Conservation (phyloP, 2,329 filamentous ascomycete genomes). For the Juglanconis juglandina region DNA sequence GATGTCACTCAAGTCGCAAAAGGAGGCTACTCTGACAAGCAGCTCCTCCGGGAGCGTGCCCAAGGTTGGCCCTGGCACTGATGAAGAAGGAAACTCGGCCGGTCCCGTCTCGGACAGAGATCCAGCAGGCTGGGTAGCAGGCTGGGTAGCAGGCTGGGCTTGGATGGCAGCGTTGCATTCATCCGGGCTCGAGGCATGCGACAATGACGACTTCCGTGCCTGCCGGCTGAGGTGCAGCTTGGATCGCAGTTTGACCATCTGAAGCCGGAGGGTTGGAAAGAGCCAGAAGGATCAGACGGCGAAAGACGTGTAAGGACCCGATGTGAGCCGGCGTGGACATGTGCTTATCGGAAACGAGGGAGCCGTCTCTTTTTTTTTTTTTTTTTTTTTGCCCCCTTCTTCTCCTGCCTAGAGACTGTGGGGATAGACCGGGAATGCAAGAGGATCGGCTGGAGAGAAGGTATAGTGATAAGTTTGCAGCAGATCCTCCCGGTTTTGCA, state of each 20-base stretch:
- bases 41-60: constrained; percentile 15
- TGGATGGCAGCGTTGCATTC: constrained; percentile 13
- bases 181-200: constrained; percentile 8
- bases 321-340: not conserved
- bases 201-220: constrained; percentile 15
- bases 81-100: constrained; percentile 1
- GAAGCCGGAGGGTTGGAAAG: not conserved
- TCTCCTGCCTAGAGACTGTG: not conserved
- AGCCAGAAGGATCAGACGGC: not conserved
- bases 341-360: not conserved
- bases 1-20: constrained; percentile 11
- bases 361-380: not conserved
- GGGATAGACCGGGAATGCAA: not conserved
- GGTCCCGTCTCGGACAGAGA: not conserved
- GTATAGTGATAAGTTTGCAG: not conserved
- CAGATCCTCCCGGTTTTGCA: not conserved
- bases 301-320: not conserved
- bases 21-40: constrained; percentile 11
- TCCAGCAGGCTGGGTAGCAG: constrained; percentile 3
- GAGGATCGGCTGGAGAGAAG: not conserved
- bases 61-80: constrained; percentile 5
- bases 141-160: not conserved
- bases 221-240: constrained; percentile 19
- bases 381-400: not conserved
- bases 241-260: constrained; percentile 18